These are phyloP conservation scores for Colletotrichum tropicale DNA, from an alignment of 2,329 filamentous ascomycete genomes.

Conservation along the genomic window DNA sequence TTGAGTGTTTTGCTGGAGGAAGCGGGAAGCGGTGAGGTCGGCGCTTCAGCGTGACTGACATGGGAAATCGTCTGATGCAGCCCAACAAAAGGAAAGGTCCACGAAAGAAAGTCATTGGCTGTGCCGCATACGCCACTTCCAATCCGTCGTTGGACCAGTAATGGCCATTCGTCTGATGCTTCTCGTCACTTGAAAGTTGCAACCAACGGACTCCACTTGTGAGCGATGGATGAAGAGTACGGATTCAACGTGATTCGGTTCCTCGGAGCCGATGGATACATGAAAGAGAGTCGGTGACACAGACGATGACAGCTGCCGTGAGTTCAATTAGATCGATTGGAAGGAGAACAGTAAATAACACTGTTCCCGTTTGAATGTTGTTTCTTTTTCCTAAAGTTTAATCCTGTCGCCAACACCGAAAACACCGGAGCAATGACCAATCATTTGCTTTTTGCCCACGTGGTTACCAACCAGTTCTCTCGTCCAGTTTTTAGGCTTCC, in stretches of 20 bases:
- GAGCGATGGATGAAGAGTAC: background rate
- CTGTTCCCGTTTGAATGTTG: background rate
- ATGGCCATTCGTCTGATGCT: background rate
- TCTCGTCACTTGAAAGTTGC: background rate
- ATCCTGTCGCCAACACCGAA: background rate
- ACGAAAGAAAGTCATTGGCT: background rate
- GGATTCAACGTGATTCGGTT: background rate
- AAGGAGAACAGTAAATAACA: background rate
- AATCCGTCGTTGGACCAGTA: background rate
- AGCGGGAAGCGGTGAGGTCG: background rate
- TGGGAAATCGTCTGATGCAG: background rate
- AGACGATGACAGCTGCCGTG: background rate
- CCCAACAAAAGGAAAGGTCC: background rate
- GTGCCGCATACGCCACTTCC: background rate
- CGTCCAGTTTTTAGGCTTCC: background rate
- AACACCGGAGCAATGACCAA: rapidly evolving
- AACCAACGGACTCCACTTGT: background rate
- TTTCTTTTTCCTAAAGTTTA: background rate
- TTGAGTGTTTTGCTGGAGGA: background rate
- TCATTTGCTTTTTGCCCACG: background rate
- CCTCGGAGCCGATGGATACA: background rate
- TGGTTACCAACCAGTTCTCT: background rate
- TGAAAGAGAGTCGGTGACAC: background rate
- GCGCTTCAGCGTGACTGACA: background rate
- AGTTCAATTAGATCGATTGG: background rate